Evolutionary conservation across 352 stramenopile genomes (phyloP), one percentile per base, ranked within the genome.

Genomic region (Phytophthora pini): DNA sequence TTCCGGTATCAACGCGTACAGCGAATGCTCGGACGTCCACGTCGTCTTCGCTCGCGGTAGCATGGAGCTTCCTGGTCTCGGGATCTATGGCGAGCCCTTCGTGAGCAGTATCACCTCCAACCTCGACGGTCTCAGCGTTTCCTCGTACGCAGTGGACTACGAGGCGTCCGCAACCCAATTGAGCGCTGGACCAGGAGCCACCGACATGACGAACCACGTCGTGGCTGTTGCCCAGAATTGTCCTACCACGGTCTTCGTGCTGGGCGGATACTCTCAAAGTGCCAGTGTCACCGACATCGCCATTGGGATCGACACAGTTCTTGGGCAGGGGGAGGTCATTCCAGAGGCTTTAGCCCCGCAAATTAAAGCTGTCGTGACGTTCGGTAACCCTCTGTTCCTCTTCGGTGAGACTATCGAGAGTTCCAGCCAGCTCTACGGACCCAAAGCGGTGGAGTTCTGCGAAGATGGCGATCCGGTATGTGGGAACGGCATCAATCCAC

Each of bases 301-400:
- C 8, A 65, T 74, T 22, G 65, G 65, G 5, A 68, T 73, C 58
- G 8, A 41, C 20, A 68, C 65, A 22, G 39, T 44, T 6, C 41
- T 72, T 12, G 65, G 65, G 1, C 22, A 8, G 58, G 65, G 17
- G 9, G 12, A 61, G 10, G 20, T 32, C 12, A 73, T 73, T 26
- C 60, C 60, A 15, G 52, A 62, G 36, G 13, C 45, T 2, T 56
- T 68, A 12, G 44, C 55, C 3, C 32, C 55, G 26, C 67, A 61
- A 20, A 70, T 74, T 47, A 70, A 67, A 44, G 61, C 61, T 15
- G 38, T 76, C 20, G 68, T 72, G 51, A 68, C 56, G 27, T 76
- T 73, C 53, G 65, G 65, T 20, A 73, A 69, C 53, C 65, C 65
- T 12, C 53, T 68, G 34, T 54, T 47, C 39, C 51, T 73, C 46